phyloP scores from a whole-genome alignment of 1,139 yeast genomes.

The Saccharomyces pastorianus region DNA sequence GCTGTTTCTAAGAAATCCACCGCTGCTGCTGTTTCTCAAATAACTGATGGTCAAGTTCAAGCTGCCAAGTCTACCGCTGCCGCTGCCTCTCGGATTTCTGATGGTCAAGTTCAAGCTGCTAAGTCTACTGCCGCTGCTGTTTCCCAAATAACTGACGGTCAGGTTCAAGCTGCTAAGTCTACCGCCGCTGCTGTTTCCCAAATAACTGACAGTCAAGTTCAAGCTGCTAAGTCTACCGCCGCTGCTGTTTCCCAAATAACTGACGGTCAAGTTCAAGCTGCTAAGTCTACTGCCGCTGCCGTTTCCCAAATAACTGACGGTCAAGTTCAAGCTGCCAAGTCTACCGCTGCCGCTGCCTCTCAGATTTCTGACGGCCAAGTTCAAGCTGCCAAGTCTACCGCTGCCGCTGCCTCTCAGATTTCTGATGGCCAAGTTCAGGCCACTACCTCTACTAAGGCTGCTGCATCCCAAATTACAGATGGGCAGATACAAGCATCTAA shows the following conservation, averaged over 20 bases:
- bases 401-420: slow-evolving; percentile 37
- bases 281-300: not conserved
- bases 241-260: slow-evolving; percentile 1
- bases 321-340: not conserved
- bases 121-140: slow-evolving; percentile 8
- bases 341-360: slow-evolving; percentile 4
- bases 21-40: slow-evolving; percentile 26
- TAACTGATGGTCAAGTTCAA: slow-evolving; percentile 3
- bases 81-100: slow-evolving; percentile 12
- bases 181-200: slow-evolving; percentile 43
- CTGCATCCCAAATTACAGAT: slow-evolving; percentile 10
- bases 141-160: slow-evolving; percentile 17
- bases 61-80: slow-evolving; percentile 7
- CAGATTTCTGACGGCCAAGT: slow-evolving; percentile 5
- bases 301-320: not conserved
- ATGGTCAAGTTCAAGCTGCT: slow-evolving; percentile 19
- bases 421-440: slow-evolving; percentile 41
- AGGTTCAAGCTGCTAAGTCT: slow-evolving; percentile 23
- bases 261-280: slow-evolving; percentile 19
- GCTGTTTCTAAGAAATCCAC: slow-evolving; percentile 9
- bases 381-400: slow-evolving; percentile 29
- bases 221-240: slow-evolving; percentile 27
- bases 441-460: not conserved
- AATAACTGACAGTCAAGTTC: slow-evolving; percentile 36
- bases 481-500: slow-evolving; percentile 10